phyloP scores from a whole-genome alignment of 306 rosid species.

The Vigna nakashimae region DNA sequence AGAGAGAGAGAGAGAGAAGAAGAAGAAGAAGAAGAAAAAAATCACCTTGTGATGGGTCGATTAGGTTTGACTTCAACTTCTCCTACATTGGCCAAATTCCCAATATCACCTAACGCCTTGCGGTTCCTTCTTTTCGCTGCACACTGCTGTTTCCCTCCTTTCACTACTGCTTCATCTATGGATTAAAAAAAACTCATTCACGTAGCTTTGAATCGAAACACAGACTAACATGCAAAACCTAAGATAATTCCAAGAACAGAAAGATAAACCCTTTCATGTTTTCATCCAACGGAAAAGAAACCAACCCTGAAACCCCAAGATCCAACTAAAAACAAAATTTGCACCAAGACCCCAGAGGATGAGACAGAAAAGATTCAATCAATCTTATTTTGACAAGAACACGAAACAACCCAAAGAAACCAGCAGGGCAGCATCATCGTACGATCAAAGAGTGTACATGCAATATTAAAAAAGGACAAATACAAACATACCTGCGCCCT shows the following conservation, averaged over 20 bases:
- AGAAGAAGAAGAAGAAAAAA: background rate
- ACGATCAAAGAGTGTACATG: too few species aligned
- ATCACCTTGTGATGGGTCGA: conserved; percentile 87
- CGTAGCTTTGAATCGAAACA: conserved; percentile 7
- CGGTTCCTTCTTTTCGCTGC: conserved; percentile 65
- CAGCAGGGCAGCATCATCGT: background rate
- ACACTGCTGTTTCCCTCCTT: conserved; percentile 62
- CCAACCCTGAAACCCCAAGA: too few species aligned
- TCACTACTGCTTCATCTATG: conserved; percentile 62
- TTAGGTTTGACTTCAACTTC: conserved; percentile 68
- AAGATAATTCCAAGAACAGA: background rate
- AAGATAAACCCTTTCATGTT: background rate
- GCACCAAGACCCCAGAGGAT: background rate
- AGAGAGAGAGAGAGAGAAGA: too few species aligned
- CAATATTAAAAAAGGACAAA: too few species aligned
- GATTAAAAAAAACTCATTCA: background rate
- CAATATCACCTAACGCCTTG: conserved; percentile 74
- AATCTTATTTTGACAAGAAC: background rate
- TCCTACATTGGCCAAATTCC: conserved; percentile 57
- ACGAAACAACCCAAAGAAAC: background rate
- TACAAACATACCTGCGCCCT: background rate
- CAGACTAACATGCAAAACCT: background rate
- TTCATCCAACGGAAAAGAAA: background rate
- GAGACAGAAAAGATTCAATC: background rate
- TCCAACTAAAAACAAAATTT: background rate